Percentiles rank a stretch among this genome's conserved stretches.
Evolutionary conservation across 345 rosid species (phyloP).

Genomic region (Pseudoturritis turrita): DNA sequence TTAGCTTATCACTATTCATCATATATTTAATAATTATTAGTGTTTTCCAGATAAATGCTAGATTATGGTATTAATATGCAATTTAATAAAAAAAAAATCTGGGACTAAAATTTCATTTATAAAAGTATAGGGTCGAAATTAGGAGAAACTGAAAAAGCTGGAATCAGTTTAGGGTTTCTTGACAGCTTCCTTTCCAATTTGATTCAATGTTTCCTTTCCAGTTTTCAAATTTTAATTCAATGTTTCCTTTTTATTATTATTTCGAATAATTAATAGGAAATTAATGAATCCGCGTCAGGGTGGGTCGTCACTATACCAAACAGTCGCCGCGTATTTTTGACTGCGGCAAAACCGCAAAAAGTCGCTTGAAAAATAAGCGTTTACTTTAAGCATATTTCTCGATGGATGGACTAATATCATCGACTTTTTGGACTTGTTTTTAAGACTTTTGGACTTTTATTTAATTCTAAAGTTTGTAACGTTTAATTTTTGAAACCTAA

Average conservation of each 20-base stretch:
- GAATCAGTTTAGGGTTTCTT: conserved; percentile 22
- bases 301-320: conserved; percentile 17
- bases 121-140: not conserved
- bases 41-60: not conserved
- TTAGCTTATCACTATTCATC: not conserved
- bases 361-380: conserved; percentile 24
- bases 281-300: conserved; percentile 16
- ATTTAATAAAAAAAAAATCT: not conserved
- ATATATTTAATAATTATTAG: not conserved
- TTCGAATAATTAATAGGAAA: not conserved
- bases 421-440: conserved; percentile 16
- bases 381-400: conserved; percentile 25
- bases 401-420: conserved; percentile 15
- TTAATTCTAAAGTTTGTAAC: conserved; percentile 5
- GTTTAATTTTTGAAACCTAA: not conserved
- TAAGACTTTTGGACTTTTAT: not conserved
- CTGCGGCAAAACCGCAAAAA: not conserved
- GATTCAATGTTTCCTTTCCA: conserved; percentile 11
- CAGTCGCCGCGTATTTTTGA: conserved; percentile 29
- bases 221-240: conserved; percentile 3
- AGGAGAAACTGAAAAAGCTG: not conserved
- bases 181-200: not conserved
- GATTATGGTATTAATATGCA: not conserved
- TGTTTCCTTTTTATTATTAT: conserved; percentile 1
- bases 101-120: not conserved